Evolutionary conservation across 495 filamentous ascomycete species (phyloP).

Genomic region (Penicillium lagena): DNA sequence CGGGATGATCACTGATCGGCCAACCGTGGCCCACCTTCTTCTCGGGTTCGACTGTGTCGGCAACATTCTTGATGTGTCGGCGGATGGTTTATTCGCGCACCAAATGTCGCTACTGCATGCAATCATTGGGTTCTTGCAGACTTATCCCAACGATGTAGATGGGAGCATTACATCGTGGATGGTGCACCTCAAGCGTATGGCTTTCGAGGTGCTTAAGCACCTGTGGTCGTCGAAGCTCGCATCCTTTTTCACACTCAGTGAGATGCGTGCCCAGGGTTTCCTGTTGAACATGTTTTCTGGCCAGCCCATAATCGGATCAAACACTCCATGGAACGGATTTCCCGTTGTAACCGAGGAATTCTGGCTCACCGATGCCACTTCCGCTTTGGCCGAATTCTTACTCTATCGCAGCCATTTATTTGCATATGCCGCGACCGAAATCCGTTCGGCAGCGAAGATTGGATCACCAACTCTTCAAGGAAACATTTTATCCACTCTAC

Average conservation of each 20-base stretch:
- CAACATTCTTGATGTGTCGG: constrained; percentile 55
- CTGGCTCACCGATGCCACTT: constrained; percentile 53
- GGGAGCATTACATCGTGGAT: constrained; percentile 63
- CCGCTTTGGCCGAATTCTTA: constrained; percentile 67
- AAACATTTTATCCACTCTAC: constrained; percentile 69
- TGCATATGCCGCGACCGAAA: constrained; percentile 77
- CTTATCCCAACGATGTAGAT: constrained; percentile 55
- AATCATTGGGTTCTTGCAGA: constrained; percentile 59
- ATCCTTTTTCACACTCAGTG: constrained; percentile 59
- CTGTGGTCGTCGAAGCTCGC: constrained; percentile 86
- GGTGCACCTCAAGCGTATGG: constrained; percentile 63
- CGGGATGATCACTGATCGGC: constrained; percentile 57
- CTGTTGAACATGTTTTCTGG: constrained; percentile 61
- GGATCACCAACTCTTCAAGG: constrained; percentile 69
- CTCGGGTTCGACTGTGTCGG: constrained; percentile 78
- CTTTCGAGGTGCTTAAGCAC: constrained; percentile 68
- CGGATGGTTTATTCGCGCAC: constrained; percentile 57
- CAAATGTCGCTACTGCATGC: constrained; percentile 75
- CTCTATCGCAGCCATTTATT: constrained; percentile 64
- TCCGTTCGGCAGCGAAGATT: constrained; percentile 65
- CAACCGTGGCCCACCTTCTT: constrained; percentile 82
- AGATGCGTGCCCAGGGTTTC: constrained; percentile 71
- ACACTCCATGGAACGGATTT: constrained; percentile 63
- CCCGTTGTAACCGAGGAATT: constrained; percentile 52
- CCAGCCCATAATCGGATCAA: constrained; percentile 56